Percentiles rank a stretch among this genome's conserved stretches.
These are phyloP conservation scores for Heracleum sosnowskyi DNA, from an alignment of 129 eudicot genomes.

Conservation along the genomic window DNA sequence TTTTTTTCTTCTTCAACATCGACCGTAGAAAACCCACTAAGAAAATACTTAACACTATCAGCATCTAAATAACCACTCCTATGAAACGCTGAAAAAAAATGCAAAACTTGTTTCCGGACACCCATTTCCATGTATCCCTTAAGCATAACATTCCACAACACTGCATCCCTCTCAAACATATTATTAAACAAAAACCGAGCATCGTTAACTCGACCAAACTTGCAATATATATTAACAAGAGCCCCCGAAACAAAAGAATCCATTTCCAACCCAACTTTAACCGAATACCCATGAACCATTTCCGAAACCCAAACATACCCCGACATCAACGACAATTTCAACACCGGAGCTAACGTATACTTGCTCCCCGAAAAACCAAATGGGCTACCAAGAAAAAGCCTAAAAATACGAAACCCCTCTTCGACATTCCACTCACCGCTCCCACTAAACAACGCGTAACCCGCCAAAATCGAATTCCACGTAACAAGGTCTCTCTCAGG, in stretches of 20 bases:
- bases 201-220: conserved; percentile 30
- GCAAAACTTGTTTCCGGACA: conserved; percentile 16
- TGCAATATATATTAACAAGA: conserved; percentile 40
- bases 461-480: conserved; percentile 40
- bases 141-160: conserved; percentile 43
- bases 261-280: conserved; percentile 28
- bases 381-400: conserved; percentile 17
- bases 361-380: conserved; percentile 15
- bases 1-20: conserved; percentile 10
- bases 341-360: conserved; percentile 35
- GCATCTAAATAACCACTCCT: conserved; percentile 26
- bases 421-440: background rate
- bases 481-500: conserved; percentile 37
- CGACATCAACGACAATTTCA: conserved; percentile 32
- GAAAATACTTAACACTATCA: conserved; percentile 24
- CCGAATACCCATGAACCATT: conserved; percentile 33
- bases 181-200: conserved; percentile 31
- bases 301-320: conserved; percentile 27
- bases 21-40: conserved; percentile 17
- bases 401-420: conserved; percentile 34
- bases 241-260: conserved; percentile 38
- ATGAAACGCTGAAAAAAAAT: conserved; percentile 30
- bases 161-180: conserved; percentile 23
- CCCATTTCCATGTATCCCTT: conserved; percentile 26
- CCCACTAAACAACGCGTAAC: conserved; percentile 10